Percentiles rank a stretch among this genome's conserved stretches.
Conservation (phyloP, 1,284 basidiomycete species). For the Grifola frondosa region DNA sequence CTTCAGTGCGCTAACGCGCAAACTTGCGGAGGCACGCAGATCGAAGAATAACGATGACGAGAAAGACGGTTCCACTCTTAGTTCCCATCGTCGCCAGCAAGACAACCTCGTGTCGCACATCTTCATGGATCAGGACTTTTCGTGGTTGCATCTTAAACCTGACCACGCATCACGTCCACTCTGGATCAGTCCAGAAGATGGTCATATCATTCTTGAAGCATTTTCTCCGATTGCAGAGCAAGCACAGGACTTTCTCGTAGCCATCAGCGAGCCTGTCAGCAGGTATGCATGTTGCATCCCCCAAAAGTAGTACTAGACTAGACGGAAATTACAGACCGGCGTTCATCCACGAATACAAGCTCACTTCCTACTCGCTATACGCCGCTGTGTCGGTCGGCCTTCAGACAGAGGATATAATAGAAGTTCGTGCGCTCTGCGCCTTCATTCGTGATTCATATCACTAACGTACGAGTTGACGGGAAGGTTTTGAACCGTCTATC, state of each 20-base stretch:
- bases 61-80: conserved; percentile 29
- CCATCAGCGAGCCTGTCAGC: conserved; percentile 98
- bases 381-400: conserved; percentile 98
- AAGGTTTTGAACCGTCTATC: conserved; percentile 85
- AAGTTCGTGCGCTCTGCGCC: conserved; percentile 58
- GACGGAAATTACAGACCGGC: conserved; percentile 66
- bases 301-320: conserved; percentile 31
- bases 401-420: conserved; percentile 98
- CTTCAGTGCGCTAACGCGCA: conserved; percentile 75
- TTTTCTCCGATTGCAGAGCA: conserved; percentile 97
- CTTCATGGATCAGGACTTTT: conserved; percentile 81
- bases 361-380: conserved; percentile 97
- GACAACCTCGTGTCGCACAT: conserved; percentile 75
- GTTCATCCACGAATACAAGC: conserved; percentile 98
- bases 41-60: conserved; percentile 37
- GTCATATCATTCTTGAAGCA: conserved; percentile 93
- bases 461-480: conserved; percentile 22
- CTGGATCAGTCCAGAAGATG: conserved; percentile 93
- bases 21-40: conserved; percentile 60
- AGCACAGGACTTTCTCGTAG: conserved; percentile 97
- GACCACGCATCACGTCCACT: conserved; percentile 90
- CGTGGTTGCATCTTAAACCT: conserved; percentile 80
- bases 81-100: conserved; percentile 63
- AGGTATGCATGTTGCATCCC: conserved; percentile 58
- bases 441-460: conserved; percentile 10